Base-by-base conservation (phyloP, 208 protist genomes). In the Trypanosoma mega region DNA sequence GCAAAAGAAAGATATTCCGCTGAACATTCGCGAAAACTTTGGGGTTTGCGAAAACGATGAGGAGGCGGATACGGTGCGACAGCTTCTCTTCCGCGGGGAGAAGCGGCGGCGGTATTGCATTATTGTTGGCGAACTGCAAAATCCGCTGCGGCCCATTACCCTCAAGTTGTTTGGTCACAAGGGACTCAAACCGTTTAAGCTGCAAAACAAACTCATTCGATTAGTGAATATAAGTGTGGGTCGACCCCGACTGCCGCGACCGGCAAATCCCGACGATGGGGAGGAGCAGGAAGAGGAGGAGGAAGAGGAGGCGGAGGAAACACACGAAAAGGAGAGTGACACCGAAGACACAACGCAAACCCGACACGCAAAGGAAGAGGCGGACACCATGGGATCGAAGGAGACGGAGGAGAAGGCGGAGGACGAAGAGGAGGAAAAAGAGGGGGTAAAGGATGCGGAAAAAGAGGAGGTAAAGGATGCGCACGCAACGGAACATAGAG, bases 71-170 rank as follows among this genome's bases (percentile, higher is more conserved):
- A 94, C 82, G 3, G 74, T 86, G 0, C 81, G 80, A 3, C 82
- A 88, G 64, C 68, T 90, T 16, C 74, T 94, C 49, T 94, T 91
- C 63, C 76, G 84, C 33, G 77, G 82, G 18, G 87, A 94, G 58
- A 87, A 88, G 76, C 80, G 84, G 34, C 81, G 82, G 12, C 87
- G 87, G 20, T 92, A 92, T 65, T 94, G 83, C 55, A 62, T 94
- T 18, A 83, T 94, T 54, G 75, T 91, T 33, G 87, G 87, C 2
- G 71, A 94, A 37, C 62, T 94, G 51, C 78, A 87, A 50, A 83
- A 73, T 50, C 64, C 63, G 23, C 54, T 75, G 3, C 68, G 80
- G 0, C 61, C 74, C 39, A 80, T 91, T 3, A 86, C 75, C 34
- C 70, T 91, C 23, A 94, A 90, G 58, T 72, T 94, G 0, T 90